phyloP scores from a whole-genome alignment of 208 protist species.

The Trichomonas gallinae region DNA sequence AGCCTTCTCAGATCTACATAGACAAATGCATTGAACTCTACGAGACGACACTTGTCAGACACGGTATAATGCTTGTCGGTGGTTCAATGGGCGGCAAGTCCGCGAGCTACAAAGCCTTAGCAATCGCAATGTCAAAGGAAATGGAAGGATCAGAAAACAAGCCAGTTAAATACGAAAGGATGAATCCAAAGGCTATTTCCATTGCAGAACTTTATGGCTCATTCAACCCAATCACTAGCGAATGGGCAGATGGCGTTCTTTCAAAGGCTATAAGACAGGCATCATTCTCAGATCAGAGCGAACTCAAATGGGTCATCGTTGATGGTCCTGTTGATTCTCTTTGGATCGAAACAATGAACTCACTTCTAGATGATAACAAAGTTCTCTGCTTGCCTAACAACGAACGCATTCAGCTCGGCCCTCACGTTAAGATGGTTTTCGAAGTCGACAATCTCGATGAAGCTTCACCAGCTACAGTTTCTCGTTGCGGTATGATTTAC shows the following conservation, averaged over 20 bases:
- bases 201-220: constrained; percentile 57
- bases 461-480: constrained; percentile 94
- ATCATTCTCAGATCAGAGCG: constrained; percentile 39
- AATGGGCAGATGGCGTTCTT: constrained; percentile 88
- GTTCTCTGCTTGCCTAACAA: constrained; percentile 84
- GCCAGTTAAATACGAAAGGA: constrained; percentile 46
- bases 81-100: constrained; percentile 71
- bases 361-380: constrained; percentile 95
- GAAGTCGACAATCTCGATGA: constrained; percentile 76
- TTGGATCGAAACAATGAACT: constrained; percentile 98
- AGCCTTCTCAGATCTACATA: constrained; percentile 29
- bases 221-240: constrained; percentile 71
- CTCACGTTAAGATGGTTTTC: constrained; percentile 47
- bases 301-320: constrained; percentile 51
- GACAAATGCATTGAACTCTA: constrained; percentile 77
- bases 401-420: constrained; percentile 65
- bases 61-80: constrained; percentile 92
- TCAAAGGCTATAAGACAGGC: constrained; percentile 69
- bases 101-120: constrained; percentile 26
- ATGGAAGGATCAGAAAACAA: constrained; percentile 31
- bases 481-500: constrained; percentile 91
- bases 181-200: constrained; percentile 60
- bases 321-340: constrained; percentile 93
- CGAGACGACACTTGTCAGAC: constrained; percentile 78
- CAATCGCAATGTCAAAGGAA: neutral